A percentile compares a stretch with the other conserved stretches of the same genome.
These are phyloP conservation scores for Stropharia rugosoannulata DNA, from an alignment of 768 basidiomycete species.

Conservation along the genomic window DNA sequence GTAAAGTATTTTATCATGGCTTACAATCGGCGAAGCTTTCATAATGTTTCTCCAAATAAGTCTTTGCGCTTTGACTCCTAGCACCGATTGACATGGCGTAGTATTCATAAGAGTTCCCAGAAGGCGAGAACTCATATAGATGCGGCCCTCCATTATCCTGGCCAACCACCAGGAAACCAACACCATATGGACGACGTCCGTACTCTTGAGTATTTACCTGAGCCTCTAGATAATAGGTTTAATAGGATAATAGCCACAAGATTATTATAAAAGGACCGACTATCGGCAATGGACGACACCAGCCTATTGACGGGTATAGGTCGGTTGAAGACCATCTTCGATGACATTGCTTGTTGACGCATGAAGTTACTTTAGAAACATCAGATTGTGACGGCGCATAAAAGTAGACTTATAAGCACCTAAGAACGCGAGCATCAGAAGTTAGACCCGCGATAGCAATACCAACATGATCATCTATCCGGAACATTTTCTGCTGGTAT, in stretches of 20 bases:
- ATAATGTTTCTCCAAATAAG: slow-evolving; percentile 94
- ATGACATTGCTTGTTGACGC: slow-evolving; percentile 97
- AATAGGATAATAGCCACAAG: background rate
- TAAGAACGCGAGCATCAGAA: slow-evolving; percentile 95
- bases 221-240: slow-evolving; percentile 61
- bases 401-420: slow-evolving; percentile 44
- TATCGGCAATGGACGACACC: slow-evolving; percentile 92
- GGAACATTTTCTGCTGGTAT: slow-evolving; percentile 99
- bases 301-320: slow-evolving; percentile 93
- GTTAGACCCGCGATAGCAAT: slow-evolving; percentile 99
- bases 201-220: slow-evolving; percentile 99
- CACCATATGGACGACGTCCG: slow-evolving; percentile 95
- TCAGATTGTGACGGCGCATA: background rate
- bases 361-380: slow-evolving; percentile 81
- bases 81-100: slow-evolving; percentile 99
- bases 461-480: slow-evolving; percentile 99
- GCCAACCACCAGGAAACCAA: slow-evolving; percentile 97
- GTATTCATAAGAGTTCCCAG: slow-evolving; percentile 97
- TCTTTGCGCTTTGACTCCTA: slow-evolving; percentile 97
- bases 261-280: slow-evolving; percentile 46
- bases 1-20: slow-evolving; percentile 26
- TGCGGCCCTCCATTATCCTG: slow-evolving; percentile 97
- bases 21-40: slow-evolving; percentile 83
- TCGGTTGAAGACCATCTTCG: slow-evolving; percentile 93
- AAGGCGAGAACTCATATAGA: slow-evolving; percentile 97